Evolutionary conservation across 2,329 filamentous ascomycete species (phyloP).

Genomic region (Raffaelea deltoideospora): DNA sequence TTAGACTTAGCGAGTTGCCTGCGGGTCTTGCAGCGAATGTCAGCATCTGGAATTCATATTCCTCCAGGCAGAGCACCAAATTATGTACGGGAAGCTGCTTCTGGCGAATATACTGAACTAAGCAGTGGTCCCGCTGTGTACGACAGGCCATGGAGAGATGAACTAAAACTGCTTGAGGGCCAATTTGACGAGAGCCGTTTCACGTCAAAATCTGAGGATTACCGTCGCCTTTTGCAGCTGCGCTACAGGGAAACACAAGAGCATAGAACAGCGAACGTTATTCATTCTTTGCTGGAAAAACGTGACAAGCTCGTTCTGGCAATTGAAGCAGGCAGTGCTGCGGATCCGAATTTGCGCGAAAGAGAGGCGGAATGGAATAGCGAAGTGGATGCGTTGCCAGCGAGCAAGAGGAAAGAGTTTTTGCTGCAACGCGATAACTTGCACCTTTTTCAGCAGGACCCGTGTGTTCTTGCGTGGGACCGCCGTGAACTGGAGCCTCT

Average conservation of each 20-base stretch:
- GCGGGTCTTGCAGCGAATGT: constrained; percentile 30
- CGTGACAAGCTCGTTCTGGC: constrained; percentile 15
- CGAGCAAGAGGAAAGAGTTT: constrained; percentile 7
- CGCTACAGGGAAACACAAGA: constrained; percentile 5
- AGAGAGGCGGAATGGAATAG: constrained; percentile 5
- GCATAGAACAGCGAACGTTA: neutral
- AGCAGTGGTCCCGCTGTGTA: too few species aligned
- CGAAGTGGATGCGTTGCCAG: constrained; percentile 2
- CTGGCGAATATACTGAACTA: too few species aligned
- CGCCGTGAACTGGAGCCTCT: constrained; percentile 57
- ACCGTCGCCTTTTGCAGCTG: constrained; percentile 6
- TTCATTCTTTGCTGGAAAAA: constrained; percentile 17
- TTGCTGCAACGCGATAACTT: constrained; percentile 34
- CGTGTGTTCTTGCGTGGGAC: constrained; percentile 51
- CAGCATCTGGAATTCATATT: constrained; percentile 14
- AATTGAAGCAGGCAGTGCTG: constrained; percentile 5
- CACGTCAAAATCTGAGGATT: neutral
- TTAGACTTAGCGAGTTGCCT: constrained; percentile 31
- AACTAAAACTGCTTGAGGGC: constrained; percentile 24
- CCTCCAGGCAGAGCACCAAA: neutral
- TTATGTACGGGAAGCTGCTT: too few species aligned
- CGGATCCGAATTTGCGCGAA: too few species aligned
- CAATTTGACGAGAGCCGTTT: constrained; percentile 10
- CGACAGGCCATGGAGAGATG: constrained; percentile 24
- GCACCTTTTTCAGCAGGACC: constrained; percentile 30